Percentiles rank a stretch among this genome's conserved stretches.
Conservation (phyloP, 805 yeast species). For the Candida tibetensis region DNA sequence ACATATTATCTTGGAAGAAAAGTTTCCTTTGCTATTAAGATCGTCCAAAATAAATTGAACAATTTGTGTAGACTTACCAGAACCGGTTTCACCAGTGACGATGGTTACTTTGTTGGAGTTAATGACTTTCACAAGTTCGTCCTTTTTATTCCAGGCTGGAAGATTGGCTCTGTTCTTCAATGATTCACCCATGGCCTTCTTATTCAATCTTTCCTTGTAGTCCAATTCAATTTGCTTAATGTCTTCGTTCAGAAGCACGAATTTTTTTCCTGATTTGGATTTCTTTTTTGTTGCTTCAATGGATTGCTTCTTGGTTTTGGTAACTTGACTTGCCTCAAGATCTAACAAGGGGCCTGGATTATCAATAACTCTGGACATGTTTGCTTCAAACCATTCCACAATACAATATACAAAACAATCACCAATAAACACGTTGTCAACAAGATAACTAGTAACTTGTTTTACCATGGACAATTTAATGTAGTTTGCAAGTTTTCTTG, state of each 20-base stretch:
- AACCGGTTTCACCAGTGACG: constrained; percentile 96
- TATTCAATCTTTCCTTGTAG: constrained; percentile 1
- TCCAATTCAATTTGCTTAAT: not conserved
- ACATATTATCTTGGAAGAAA: constrained; percentile 64
- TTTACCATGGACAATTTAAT: constrained; percentile 58
- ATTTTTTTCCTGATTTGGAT: constrained; percentile 1
- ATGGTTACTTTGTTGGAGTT: constrained; percentile 61
- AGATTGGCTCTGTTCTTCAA: constrained; percentile 48
- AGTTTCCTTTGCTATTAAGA: constrained; percentile 47
- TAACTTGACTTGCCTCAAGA: not conserved
- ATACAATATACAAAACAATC: constrained; percentile 65
- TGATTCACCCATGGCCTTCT: constrained; percentile 31
- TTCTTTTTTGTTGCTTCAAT: not conserved
- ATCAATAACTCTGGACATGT: constrained; percentile 54
- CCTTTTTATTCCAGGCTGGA: constrained; percentile 81
- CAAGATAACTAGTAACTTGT: constrained; percentile 44
- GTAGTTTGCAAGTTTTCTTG: constrained; percentile 63
- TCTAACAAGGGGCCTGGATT: constrained; percentile 68
- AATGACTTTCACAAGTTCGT: constrained; percentile 55
- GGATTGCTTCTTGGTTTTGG: not conserved
- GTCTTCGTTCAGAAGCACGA: constrained; percentile 3
- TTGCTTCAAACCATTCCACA: constrained; percentile 76
- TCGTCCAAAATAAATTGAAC: constrained; percentile 86
- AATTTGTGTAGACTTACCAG: constrained; percentile 94
- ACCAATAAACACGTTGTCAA: constrained; percentile 52